phyloP scores from a whole-genome alignment of 1,284 basidiomycete genomes.

The Takashimella tepidaria region DNA sequence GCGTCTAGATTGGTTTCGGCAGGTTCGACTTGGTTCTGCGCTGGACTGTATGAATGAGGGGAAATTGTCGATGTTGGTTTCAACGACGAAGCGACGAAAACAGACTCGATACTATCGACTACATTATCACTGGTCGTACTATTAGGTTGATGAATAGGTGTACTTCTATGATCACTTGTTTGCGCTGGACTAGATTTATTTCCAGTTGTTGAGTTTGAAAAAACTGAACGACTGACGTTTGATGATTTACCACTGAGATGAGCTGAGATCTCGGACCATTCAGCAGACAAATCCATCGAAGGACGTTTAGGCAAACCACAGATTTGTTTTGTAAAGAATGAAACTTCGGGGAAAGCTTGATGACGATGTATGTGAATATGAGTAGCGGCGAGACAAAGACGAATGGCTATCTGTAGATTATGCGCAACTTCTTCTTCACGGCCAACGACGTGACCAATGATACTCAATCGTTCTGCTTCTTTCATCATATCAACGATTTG shows the following conservation, averaged over 20 bases:
- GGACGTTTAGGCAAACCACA: constrained; percentile 41
- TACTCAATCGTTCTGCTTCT: constrained; percentile 35
- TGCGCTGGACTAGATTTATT: too few relatives aligned
- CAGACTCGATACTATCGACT: neutral
- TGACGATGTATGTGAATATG: constrained; percentile 47
- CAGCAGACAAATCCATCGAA: neutral
- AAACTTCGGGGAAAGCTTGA: constrained; percentile 48
- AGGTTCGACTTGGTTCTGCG: neutral
- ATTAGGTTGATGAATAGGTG: too few relatives aligned
- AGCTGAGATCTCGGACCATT: neutral
- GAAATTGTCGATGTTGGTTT: neutral
- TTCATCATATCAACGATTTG: constrained; percentile 40
- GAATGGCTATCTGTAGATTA: constrained; percentile 43
- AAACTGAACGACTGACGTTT: too few relatives aligned
- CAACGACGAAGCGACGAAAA: neutral
- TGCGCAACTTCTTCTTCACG: constrained; percentile 47
- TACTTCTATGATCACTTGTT: too few relatives aligned
- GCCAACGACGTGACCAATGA: constrained; percentile 44
- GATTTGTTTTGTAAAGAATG: constrained; percentile 44
- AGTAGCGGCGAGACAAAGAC: constrained; percentile 42
- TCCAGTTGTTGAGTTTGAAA: too few relatives aligned
- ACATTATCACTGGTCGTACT: neutral
- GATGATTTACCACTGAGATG: neutral
- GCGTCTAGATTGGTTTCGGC: neutral
- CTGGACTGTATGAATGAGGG: neutral